Evolutionary conservation across 2,329 filamentous ascomycete species (phyloP), one percentile per base, ranked within the genome.

Genomic region (Colletotrichum sp.): DNA sequence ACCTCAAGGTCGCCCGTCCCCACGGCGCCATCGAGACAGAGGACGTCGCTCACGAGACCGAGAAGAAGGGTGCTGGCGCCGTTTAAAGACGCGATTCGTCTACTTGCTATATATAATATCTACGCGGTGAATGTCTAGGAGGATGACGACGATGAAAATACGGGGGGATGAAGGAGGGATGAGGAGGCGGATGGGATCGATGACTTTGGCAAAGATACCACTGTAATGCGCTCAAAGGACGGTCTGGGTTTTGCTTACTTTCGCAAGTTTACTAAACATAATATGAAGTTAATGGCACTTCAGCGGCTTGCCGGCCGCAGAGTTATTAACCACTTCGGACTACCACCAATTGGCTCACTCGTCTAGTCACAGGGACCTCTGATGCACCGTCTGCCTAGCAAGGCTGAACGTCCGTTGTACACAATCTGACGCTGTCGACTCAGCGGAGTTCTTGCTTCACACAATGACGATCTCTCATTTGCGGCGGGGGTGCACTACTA

Each of bases 1-100:
- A 86, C 32, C 56, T 87, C 58, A 87, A 86, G 80, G 81, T 87
- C 28, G 43, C 13, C 32, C 71, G 36, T 14, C 64, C 21, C n/a
- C 30, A 9, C 10, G 56, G 38, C 38, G 24, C 30, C 28, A 18
- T 24, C 26, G 62, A 64, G 10, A 55, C 28, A 4, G 14, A 64
- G 8, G 69, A 34, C 8, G 55, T 48, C 21, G n/a, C 43, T 24
- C 34, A 43, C 26, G 63, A 68, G 14, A 32, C 32, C 18, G 73
- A 75, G 43, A 75, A 75, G 58, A 84, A 63, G 12, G 75, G 48
- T 1, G 79, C 28, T 16, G 24, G 4, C 61, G 34, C 68, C 9
- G 30, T 55, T 13, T 69, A 48, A 69, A 8, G n/a, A 52, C 8
- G 18, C 43, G 4, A 9, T 5, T n/a, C 28, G 13, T 16, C 9